Evolutionary conservation across 352 stramenopile species (phyloP), one percentile per base, ranked within the genome.

Genomic region (Phytopythium cucurbitacearum): DNA sequence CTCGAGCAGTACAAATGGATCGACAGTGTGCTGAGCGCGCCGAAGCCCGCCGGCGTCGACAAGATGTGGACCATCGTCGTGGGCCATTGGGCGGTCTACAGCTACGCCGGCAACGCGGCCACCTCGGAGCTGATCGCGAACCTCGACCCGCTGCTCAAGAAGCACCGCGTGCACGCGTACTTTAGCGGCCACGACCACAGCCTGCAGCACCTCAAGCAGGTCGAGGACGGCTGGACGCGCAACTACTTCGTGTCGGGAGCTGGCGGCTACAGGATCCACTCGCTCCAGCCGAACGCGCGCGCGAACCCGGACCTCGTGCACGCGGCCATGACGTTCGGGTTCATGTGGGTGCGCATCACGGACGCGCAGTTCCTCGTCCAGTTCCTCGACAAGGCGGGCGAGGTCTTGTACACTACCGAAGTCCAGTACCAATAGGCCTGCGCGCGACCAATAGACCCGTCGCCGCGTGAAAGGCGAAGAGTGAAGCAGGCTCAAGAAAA

Each of bases 131-230:
- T 95, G 8, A 93, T 95, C 48, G 51, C 73, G 9, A 65, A 65
- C 41, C 65, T 95, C 35, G 73, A 91, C 28, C 85, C 85, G 37
- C 54, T 95, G 45, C 56, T 95, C 8, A 68, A 80, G 38, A 91
- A 90, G 65, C 78, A 95, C 63, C 77, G 83, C 7, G 85, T 95
- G 9, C 80, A 95, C 53, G 83, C 82, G 40, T 95, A 95, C 63
- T 92, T 95, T 53, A 95, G 80, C 41, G 85, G 85, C 44, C 85
- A 95, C 51, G 85, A 95, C 59, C 85, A 95, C 62, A 87, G 67
- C 44, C 75, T 93, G 65, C 78, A 95, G 60, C 85, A 95, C 62
- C 71, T 94, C 36, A 76, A 71, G 40, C 81, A 84, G 43, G 40
- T 66, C 36, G 58, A 50, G 2, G 51, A 72, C 33, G 59, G 59